Percentiles rank a stretch among this genome's conserved stretches.
phyloP scores from a whole-genome alignment of 331 rosid genomes.

The Pyrus hybrid region DNA sequence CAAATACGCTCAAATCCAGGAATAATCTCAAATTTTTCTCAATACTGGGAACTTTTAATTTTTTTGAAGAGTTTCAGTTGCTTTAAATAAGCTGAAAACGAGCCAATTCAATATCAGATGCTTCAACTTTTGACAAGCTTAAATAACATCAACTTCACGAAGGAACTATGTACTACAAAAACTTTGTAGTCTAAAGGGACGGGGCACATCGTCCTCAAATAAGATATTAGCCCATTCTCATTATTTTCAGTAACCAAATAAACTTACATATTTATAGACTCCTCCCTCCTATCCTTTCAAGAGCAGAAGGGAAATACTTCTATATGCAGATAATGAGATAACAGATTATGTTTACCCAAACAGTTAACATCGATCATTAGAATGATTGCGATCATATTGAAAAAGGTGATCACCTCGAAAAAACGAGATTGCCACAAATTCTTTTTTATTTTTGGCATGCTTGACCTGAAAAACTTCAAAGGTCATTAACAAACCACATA shows the following conservation, averaged over 20 bases:
- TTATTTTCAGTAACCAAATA: not conserved
- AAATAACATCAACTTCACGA: not conserved
- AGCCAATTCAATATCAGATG: not conserved
- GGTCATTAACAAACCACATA: constrained; percentile 1
- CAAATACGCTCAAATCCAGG: not conserved
- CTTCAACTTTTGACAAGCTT: not conserved
- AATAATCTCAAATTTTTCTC: not conserved
- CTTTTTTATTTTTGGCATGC: not conserved
- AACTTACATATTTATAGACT: not conserved
- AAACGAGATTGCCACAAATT: not conserved
- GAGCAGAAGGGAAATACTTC: not conserved
- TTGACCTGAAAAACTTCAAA: not conserved
- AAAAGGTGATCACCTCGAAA: not conserved
- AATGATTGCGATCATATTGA: not conserved
- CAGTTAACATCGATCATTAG: not conserved
- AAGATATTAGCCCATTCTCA: not conserved
- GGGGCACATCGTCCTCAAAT: too few relatives aligned
- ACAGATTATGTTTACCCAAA: not conserved
- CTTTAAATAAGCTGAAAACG: not conserved
- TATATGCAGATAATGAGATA: not conserved
- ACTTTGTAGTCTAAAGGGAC: not conserved
- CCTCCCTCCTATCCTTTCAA: not conserved
- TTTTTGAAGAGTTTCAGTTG: not conserved
- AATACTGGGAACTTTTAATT: not conserved
- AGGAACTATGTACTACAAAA: not conserved